Evolutionary conservation across 2,329 filamentous ascomycete genomes (phyloP), one percentile per base, ranked within the genome.

Genomic region (Xylariaceae sp.): DNA sequence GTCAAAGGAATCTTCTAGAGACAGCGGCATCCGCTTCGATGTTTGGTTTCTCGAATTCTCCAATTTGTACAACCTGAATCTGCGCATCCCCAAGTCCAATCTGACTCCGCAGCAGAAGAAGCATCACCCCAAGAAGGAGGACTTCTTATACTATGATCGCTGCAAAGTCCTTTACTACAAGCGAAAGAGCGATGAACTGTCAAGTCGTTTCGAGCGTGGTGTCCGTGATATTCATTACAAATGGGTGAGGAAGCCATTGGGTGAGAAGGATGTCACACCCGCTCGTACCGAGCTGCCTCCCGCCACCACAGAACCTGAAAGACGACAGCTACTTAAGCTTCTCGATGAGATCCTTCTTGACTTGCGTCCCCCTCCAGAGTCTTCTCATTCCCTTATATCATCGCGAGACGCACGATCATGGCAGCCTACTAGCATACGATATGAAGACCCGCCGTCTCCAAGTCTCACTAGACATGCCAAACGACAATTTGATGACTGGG

Each of bases 11-110:
- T 41, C 37, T 34, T 35, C 24, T 11, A 42, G 45, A 12, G 30
- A 28, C 17, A 32, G 35, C 7, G 44, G n/a, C n/a, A n/a, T n/a
- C n/a, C n/a, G 48, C 2, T 60, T 56, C 44, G 51, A 54, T 13
- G 41, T 54, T 13, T 60, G 57, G 57, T 60, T 59, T 37, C 44
- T 60, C 30, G 53, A 60, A 33, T 55, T 60, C 36, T 60, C 55
- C 35, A 59, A 60, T 29, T 29, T 36, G 1, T 60, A 59, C 30
- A 57, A 46, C 38, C 44, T 60, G 28, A 54, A 57, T 36, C 41
- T 60, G 3, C 51, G 39, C 3, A 45, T 50, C 19, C 45, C 57
- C 15, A 49, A 53, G n/a, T 34, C 51, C 3, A 48, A 39, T 16
- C 19, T 57, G 22, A 46, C 49, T 2, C 45, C 48, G 4, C 43